A percentile compares a stretch with the other conserved stretches of the same genome.
phyloP scores from a whole-genome alignment of 1,139 yeast genomes.

The Eremothecium gossypii region DNA sequence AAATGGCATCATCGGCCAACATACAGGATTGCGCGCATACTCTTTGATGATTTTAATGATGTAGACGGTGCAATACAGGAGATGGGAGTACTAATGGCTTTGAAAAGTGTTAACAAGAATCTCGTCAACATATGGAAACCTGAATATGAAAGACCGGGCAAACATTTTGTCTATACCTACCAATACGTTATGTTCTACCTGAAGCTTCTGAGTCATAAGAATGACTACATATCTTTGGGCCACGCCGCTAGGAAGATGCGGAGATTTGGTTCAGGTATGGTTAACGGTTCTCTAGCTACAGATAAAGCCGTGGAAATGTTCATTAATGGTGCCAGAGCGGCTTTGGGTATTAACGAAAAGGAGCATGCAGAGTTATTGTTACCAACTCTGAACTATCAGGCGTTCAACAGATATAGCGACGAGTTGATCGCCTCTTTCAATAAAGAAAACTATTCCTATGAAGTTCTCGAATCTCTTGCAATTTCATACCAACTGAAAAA shows the following conservation, averaged over 20 bases:
- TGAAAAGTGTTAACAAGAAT: conserved; percentile 61
- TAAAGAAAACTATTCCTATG: conserved; percentile 11
- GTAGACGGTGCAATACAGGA: conserved; percentile 49
- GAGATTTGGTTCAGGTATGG: conserved; percentile 67
- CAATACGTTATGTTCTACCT: conserved; percentile 61
- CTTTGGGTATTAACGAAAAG: conserved; percentile 20
- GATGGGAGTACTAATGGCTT: conserved; percentile 52
- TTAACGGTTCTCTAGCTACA: conserved; percentile 23
- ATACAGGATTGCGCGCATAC: conserved; percentile 60
- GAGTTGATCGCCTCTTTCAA: conserved; percentile 15
- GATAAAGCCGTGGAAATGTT: conserved; percentile 21
- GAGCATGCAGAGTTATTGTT: conserved; percentile 21
- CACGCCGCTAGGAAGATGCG: conserved; percentile 61
- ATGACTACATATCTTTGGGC: conserved; percentile 53
- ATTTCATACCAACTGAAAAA: conserved; percentile 26
- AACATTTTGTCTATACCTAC: conserved; percentile 72
- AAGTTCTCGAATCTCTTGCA: conserved; percentile 18
- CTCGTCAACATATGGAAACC: conserved; percentile 90
- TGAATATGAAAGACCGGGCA: conserved; percentile 84
- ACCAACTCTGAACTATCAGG: conserved; percentile 20
- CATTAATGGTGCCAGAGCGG: conserved; percentile 14
- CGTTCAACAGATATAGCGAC: conserved; percentile 18
- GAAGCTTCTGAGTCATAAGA: conserved; percentile 42
- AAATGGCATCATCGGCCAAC: conserved; percentile 90
- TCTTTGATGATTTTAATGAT: conserved; percentile 46